A percentile compares a stretch with the other conserved stretches of the same genome.
These are phyloP conservation scores for Exobasidium cylindrosporum DNA, from an alignment of 1,284 basidiomycete genomes.

Conservation along the genomic window DNA sequence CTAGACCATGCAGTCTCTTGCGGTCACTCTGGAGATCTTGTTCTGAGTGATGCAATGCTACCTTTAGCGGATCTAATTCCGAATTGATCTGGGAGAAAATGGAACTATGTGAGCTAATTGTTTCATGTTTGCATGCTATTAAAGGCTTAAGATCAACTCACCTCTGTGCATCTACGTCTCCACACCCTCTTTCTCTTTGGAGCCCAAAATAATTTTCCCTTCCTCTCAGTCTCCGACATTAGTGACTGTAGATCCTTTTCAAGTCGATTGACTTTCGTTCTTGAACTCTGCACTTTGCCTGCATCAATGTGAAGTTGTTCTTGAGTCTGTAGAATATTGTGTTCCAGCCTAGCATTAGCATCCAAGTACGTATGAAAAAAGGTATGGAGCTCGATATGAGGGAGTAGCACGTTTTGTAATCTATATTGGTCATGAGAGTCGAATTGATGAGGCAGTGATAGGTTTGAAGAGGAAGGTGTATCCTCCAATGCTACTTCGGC, in stretches of 20 bases:
- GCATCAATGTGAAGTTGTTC: constrained; percentile 5
- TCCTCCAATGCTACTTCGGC: not conserved
- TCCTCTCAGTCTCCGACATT: not conserved
- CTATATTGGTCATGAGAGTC: not conserved
- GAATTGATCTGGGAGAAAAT: not conserved
- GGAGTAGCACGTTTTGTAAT: not conserved
- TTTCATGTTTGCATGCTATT: too few relatives aligned
- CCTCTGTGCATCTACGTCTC: not conserved
- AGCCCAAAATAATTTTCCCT: not conserved
- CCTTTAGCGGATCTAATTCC: constrained; percentile 6
- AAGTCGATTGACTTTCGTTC: not conserved
- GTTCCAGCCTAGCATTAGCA: not conserved
- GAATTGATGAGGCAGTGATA: not conserved
- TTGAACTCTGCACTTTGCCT: not conserved
- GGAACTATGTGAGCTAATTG: too few relatives aligned
- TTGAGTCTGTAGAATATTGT: not conserved
- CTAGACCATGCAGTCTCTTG: not conserved
- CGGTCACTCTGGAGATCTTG: not conserved
- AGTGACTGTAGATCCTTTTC: not conserved
- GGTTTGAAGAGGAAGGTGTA: not conserved
- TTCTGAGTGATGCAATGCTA: not conserved
- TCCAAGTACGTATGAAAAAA: constrained; percentile 8
- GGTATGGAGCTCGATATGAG: not conserved
- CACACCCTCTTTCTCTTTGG: constrained; percentile 8
- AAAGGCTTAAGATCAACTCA: too few relatives aligned